Base-by-base conservation (phyloP, 2,329 filamentous ascomycete genomes). In the Colletotrichum orchidophilum region DNA sequence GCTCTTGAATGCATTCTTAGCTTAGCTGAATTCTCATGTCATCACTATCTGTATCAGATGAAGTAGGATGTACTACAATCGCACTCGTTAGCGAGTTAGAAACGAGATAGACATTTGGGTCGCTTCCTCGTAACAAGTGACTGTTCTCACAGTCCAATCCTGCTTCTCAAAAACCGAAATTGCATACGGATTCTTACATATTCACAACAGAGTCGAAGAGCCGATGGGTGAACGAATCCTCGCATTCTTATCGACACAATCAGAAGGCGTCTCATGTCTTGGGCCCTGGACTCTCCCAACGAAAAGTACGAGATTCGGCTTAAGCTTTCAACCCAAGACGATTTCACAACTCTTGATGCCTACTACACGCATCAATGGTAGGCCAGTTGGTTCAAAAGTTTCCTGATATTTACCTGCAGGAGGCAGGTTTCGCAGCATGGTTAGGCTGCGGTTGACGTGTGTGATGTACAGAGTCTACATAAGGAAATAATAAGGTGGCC, bases 401-500 rank as follows among this genome's bases (percentile, higher is more conserved):
- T 68, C 64, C 64, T 63, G 64, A 27, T 71, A 35, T 71, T 73
- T 64, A 71, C 63, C 71, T 59, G 60, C 71, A 68, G 69, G 46
- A 65, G 69, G 59, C 69, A 59, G 64, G 71, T 58, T 59, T 54
- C 54, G 64, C 69, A 66, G 72, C 64, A 52, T 67, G 52, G 26
- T 27, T 59, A 24, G 53, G 52, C 68, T 61, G 71, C 71, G 63
- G 46, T 65, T 58, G 68, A 61, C 57, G 67, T 62, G 63, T 62
- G 58, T 74, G 73, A 73, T 74, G 73, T 74, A 74, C 73, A 74
- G 60, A 66, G 71, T 74, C 67, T 74, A 74, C 73, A 74, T 71
- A 74, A 73, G 71, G 65, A 73, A 73, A 58, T 50, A 73, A 72
- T 31, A 71, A 70, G 60, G 66, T 63, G 58, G 39, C 27, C 64